phyloP scores from a whole-genome alignment of 345 rosid genomes.

The Sisymbrium irio region DNA sequence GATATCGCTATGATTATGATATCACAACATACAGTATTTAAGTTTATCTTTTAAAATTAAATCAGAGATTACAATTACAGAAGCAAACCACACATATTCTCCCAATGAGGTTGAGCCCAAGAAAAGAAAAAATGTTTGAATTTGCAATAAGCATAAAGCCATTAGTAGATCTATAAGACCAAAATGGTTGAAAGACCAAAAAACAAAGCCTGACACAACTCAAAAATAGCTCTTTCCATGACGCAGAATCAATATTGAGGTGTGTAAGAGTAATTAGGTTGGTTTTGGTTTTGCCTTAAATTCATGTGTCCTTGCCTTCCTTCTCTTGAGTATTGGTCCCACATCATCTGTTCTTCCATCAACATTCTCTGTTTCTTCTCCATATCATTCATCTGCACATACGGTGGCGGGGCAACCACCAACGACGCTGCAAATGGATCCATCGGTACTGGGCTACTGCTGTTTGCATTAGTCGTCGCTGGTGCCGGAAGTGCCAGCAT shows the following conservation, averaged over 20 bases:
- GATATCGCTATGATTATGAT: neutral
- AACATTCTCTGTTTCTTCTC: constrained; percentile 65
- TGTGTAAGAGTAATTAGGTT: constrained; percentile 22
- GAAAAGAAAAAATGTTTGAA: neutral
- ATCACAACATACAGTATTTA: neutral
- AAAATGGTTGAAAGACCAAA: constrained; percentile 3
- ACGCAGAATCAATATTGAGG: constrained; percentile 14
- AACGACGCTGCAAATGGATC: constrained; percentile 73
- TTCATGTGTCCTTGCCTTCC: constrained; percentile 57
- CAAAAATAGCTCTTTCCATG: constrained; percentile 9
- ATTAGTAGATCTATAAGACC: constrained; percentile 15
- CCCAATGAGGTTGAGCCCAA: neutral
- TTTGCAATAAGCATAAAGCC: constrained; percentile 1
- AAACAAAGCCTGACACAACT: neutral
- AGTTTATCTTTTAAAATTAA: neutral
- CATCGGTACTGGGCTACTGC: constrained; percentile 1
- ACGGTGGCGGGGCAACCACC: constrained; percentile 58
- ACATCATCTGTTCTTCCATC: constrained; percentile 64
- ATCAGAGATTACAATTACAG: constrained; percentile 16
- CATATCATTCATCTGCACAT: constrained; percentile 73
- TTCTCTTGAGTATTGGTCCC: constrained; percentile 59
- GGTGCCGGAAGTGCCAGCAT: constrained; percentile 60
- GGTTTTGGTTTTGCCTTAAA: constrained; percentile 29
- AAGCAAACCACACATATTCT: constrained; percentile 15
- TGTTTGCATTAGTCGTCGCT: constrained; percentile 29